phyloP scores from a whole-genome alignment of 2,329 filamentous ascomycete species.

The Cercospora berteroae region DNA sequence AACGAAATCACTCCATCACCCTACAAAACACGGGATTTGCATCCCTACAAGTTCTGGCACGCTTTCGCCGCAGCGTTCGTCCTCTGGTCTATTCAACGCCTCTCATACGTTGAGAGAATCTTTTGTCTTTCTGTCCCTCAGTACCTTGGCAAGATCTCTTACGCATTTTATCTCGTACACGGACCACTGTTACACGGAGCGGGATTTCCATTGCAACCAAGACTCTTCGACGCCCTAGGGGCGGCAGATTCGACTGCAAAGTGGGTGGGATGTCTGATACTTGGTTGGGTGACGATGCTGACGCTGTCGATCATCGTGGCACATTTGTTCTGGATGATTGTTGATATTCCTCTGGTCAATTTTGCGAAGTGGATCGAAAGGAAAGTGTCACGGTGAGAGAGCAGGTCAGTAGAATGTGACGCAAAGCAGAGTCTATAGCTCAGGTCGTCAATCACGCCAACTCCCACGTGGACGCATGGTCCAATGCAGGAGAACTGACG shows the following conservation, averaged over 20 bases:
- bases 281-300: constrained; percentile 19
- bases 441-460: too few species aligned
- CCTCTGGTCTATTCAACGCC: constrained; percentile 11
- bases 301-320: constrained; percentile 5
- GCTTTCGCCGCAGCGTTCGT: constrained; percentile 10
- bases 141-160: constrained; percentile 22
- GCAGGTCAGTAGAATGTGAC: too few species aligned
- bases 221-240: constrained; percentile 1
- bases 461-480: too few species aligned
- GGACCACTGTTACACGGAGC: constrained; percentile 19
- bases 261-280: constrained; percentile 5
- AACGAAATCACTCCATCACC: constrained; percentile 1
- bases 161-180: constrained; percentile 22
- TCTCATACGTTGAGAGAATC: neutral
- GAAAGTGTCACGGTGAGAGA: neutral
- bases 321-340: constrained; percentile 20
- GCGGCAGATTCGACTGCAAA: neutral
- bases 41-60: constrained; percentile 16
- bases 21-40: neutral
- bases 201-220: constrained; percentile 15
- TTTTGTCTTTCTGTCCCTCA: constrained; percentile 13
- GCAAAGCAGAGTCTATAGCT: too few species aligned
- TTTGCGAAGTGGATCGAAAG: constrained; percentile 13
- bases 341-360: constrained; percentile 16
- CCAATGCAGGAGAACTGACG: too few species aligned